A percentile compares a stretch with the other conserved stretches of the same genome.
Evolutionary conservation across 257 asterid species (phyloP).

Genomic region (Paraleonurus japonicus): DNA sequence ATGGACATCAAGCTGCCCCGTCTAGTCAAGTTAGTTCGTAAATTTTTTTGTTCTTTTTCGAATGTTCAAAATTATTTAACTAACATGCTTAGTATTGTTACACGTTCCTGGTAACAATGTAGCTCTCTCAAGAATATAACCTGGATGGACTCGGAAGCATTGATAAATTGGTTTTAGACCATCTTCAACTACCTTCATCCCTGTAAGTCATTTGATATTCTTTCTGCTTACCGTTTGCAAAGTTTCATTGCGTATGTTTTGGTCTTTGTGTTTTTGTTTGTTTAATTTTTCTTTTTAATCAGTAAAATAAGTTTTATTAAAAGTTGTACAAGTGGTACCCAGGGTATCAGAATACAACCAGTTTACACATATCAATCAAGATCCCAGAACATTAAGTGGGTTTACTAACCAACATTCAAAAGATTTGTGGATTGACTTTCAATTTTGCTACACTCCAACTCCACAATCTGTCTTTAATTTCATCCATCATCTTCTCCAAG

Average conservation of each 20-base stretch:
- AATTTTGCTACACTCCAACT: too few relatives aligned
- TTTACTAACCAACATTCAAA: too few relatives aligned
- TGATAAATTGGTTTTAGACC: conserved; percentile 64
- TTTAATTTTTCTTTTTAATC: too few relatives aligned
- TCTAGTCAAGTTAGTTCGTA: conserved; percentile 53
- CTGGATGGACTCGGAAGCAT: conserved; percentile 66
- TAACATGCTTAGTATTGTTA: conserved; percentile 7
- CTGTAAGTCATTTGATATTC: conserved; percentile 45
- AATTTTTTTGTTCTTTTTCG: neutral
- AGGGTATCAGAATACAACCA: too few relatives aligned
- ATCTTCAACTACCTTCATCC: conserved; percentile 60
- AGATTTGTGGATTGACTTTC: too few relatives aligned
- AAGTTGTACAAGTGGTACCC: too few relatives aligned
- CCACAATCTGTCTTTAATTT: too few relatives aligned
- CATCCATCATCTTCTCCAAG: too few relatives aligned
- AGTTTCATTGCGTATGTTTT: neutral
- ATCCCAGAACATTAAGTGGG: too few relatives aligned
- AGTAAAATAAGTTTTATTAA: too few relatives aligned
- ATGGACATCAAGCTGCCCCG: conserved; percentile 35
- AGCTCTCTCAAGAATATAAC: conserved; percentile 62
- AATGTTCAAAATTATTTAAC: neutral
- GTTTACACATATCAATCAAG: too few relatives aligned
- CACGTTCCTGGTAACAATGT: conserved; percentile 15
- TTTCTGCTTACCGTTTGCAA: neutral
- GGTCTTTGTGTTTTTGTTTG: conserved; percentile 6